These are phyloP conservation scores for Arthroderma uncinatum DNA, from an alignment of 2,329 filamentous ascomycete genomes.

Conservation along the genomic window DNA sequence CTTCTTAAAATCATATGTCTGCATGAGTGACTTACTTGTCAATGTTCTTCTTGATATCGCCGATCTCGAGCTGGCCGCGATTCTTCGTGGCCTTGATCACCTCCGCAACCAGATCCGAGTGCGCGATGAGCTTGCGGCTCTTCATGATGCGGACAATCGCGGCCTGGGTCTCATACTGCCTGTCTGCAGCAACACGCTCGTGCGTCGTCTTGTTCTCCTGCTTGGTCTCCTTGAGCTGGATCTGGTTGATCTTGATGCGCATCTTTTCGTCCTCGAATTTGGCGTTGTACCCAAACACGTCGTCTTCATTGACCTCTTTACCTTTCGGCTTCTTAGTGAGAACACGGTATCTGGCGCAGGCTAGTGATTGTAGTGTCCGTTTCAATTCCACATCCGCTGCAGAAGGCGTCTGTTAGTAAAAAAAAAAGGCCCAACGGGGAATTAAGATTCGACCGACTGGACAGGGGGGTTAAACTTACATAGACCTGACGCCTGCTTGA, in stretches of 20 bases:
- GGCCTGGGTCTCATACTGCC: conserved; percentile 93
- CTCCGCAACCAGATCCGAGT: conserved; percentile 78
- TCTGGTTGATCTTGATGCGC: conserved; percentile 96
- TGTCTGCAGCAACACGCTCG: conserved; percentile 74
- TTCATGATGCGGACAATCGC: conserved; percentile 98
- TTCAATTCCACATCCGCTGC: conserved; percentile 63
- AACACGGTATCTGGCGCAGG: conserved; percentile 78
- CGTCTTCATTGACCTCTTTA: conserved; percentile 63
- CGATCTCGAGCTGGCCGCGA: conserved; percentile 71
- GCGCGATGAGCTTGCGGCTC: conserved; percentile 73
- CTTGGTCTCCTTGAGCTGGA: conserved; percentile 90
- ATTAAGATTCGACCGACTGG: not conserved
- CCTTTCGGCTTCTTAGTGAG: conserved; percentile 76
- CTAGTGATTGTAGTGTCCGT: conserved; percentile 86
- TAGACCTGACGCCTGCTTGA: conserved; percentile 63
- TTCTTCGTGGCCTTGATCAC: conserved; percentile 84
- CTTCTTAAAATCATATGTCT: no score
- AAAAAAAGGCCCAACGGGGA: not conserved
- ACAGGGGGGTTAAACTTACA: conserved; percentile 38
- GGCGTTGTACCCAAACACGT: conserved; percentile 75
- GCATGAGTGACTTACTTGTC: conserved; percentile 58
- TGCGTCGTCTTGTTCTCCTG: conserved; percentile 93
- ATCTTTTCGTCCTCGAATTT: conserved; percentile 69
- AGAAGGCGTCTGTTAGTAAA: not conserved
- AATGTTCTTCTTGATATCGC: conserved; percentile 93